Conservation (phyloP, 345 rosid species). For the Salix purpurea region DNA sequence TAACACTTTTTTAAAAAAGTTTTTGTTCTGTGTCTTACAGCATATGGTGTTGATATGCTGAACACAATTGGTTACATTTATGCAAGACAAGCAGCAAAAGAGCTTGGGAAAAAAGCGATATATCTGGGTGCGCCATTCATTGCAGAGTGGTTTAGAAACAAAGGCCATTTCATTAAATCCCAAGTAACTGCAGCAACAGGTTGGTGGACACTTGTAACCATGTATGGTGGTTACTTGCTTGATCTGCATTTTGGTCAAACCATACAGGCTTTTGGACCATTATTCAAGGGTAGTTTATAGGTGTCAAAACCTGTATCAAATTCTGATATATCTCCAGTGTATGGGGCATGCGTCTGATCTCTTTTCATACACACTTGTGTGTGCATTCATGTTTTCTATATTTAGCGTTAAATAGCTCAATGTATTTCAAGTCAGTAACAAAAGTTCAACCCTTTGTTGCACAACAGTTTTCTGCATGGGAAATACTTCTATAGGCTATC, state of each 20-base stretch:
- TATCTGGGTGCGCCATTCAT: conserved; percentile 84
- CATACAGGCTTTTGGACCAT: background rate
- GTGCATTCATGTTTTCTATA: background rate
- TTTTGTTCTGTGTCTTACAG: conserved; percentile 38
- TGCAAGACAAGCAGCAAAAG: conserved; percentile 90
- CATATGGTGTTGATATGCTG: conserved; percentile 91
- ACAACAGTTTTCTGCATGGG: background rate
- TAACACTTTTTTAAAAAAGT: conserved; percentile 1
- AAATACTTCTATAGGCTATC: background rate
- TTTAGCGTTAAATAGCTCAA: background rate
- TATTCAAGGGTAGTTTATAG: background rate
- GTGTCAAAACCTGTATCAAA: background rate
- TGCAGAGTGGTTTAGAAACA: conserved; percentile 98
- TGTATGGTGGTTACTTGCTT: conserved; percentile 1
- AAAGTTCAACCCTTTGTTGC: background rate
- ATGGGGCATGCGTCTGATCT: background rate
- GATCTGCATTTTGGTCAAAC: conserved; percentile 4
- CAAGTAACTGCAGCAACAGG: conserved; percentile 99
- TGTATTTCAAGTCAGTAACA: background rate
- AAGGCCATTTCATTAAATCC: conserved; percentile 90
- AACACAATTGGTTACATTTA: conserved; percentile 92
- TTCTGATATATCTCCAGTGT: background rate
- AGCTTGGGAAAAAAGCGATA: conserved; percentile 87
- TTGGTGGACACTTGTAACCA: conserved; percentile 28
- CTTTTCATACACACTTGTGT: background rate